These are phyloP conservation scores for Fonsecaea multimorphosa DNA, from an alignment of 2,329 filamentous ascomycete species.

Conservation along the genomic window DNA sequence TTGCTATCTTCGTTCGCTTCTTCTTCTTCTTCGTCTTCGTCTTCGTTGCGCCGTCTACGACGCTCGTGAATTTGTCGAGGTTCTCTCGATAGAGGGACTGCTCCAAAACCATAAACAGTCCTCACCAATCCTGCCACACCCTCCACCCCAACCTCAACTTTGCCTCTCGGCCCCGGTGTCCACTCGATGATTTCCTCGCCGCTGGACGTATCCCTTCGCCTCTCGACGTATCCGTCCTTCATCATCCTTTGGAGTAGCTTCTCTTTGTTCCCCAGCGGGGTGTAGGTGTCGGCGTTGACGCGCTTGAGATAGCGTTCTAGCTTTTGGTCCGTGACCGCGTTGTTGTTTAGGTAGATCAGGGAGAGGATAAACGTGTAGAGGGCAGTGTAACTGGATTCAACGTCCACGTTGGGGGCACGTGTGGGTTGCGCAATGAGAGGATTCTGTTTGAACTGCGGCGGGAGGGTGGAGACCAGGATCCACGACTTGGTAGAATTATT, in stretches of 20 bases:
- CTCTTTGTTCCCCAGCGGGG: conserved; percentile 77
- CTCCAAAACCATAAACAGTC: conserved; percentile 58
- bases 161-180: conserved; percentile 82
- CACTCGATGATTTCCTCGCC: conserved; percentile 82
- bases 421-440: conserved; percentile 72
- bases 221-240: conserved; percentile 82
- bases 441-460: conserved; percentile 65
- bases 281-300: conserved; percentile 75
- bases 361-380: conserved; percentile 82
- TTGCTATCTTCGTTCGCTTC: too few species aligned
- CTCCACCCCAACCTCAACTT: conserved; percentile 79
- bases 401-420: conserved; percentile 66
- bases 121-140: conserved; percentile 74
- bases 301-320: conserved; percentile 76
- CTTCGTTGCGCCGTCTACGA: conserved; percentile 32
- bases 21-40: conserved; percentile 55
- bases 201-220: conserved; percentile 69
- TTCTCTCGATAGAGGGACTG: conserved; percentile 22
- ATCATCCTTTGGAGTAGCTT: conserved; percentile 74
- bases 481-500: conserved; percentile 70
- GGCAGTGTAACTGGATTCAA: conserved; percentile 80
- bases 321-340: conserved; percentile 79
- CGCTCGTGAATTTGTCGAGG: conserved; percentile 8
- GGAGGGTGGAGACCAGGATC: conserved; percentile 76
- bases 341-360: conserved; percentile 72